Evolutionary conservation across 192 early-diverging fungal genomes (phyloP).

Genomic region (Nowakowskiella sp.): DNA sequence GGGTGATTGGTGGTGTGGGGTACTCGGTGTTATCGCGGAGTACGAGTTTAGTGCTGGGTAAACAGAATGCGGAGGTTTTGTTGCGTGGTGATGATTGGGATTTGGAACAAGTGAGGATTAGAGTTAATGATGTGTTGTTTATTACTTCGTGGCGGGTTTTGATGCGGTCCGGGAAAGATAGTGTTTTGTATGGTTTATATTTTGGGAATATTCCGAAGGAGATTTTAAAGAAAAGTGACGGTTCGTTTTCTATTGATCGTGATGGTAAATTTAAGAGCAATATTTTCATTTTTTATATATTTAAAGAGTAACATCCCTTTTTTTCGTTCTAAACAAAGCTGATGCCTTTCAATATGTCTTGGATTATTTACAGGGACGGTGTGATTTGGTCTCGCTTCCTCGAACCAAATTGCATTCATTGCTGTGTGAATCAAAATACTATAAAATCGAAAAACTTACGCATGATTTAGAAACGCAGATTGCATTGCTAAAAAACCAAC

Average conservation of each 20-base stretch:
- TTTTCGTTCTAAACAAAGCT: too few species aligned
- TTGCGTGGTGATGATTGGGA: conserved; percentile 12
- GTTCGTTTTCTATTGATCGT: conserved; percentile 31
- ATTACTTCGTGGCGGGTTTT: conserved; percentile 31
- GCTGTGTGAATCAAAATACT: too few species aligned
- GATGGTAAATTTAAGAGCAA: too few species aligned
- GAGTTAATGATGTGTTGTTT: conserved; percentile 24
- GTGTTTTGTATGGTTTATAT: conserved; percentile 17
- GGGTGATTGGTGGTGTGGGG: conserved; percentile 9
- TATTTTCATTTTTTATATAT: too few species aligned
- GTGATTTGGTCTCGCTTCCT: too few species aligned
- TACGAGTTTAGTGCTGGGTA: conserved; percentile 19
- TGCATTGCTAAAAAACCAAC: too few species aligned
- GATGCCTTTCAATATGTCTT: too few species aligned
- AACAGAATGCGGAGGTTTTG: conserved; percentile 20
- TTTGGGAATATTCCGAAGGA: conserved; percentile 17
- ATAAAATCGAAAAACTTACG: too few species aligned
- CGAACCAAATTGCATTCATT: too few species aligned
- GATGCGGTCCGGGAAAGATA: conserved; percentile 9
- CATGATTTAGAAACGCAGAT: too few species aligned
- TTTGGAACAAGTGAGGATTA: conserved; percentile 15
- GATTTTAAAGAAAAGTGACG: conserved; percentile 21
- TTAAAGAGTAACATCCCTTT: too few species aligned
- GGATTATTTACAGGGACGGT: too few species aligned
- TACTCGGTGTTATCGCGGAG: conserved; percentile 13